Evolutionary conservation across 108 stramenopile genomes (phyloP), one percentile per base, ranked within the genome.

Genomic region (Asterionellopsis glacialis): DNA sequence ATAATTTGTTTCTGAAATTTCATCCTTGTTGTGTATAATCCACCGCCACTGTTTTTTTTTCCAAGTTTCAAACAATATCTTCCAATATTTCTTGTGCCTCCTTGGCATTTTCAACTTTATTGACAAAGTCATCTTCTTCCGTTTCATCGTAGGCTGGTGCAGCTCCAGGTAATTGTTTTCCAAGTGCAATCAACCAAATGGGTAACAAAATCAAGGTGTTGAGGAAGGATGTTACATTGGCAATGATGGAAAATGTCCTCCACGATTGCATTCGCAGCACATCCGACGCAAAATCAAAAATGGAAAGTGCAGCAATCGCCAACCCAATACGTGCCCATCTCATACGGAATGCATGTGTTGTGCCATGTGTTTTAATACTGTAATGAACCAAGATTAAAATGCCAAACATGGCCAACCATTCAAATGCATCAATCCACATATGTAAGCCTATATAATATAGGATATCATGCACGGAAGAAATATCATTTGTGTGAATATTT

Each of bases 201-300:
- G 90, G 90, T 9, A 87, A 27, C 15, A 85, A 62, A 14, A 91
- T 50, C 27, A 87, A 28, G 9, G 79, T 84, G 21, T 79, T 71
- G 10, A 82, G 24, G 1, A 59, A 3, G 18, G 74, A 67, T 18
- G 73, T 74, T 21, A 58, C 67, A 59, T 85, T 67, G 19, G 83
- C 66, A 57, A 85, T 70, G 15, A 40, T 42, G 12, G 62, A 55
- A 60, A 84, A 87, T 12, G 61, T 22, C 21, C 40, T 11, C 68
- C 81, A 84, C 11, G 73, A 69, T 0, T 72, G 45, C 41, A 88
- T 68, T n/a, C 84, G 76, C 25, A 86, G 49, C 10, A 86, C 68
- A 39, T 81, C 85, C 9, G 77, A 68, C 0, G 76, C 64, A 57
- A 91, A 87, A 43, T 84, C 84, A 13, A 85, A 38, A 41, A 85